Base-by-base conservation (phyloP, 2,329 filamentous ascomycete species). In the Daldinia sp. region DNA sequence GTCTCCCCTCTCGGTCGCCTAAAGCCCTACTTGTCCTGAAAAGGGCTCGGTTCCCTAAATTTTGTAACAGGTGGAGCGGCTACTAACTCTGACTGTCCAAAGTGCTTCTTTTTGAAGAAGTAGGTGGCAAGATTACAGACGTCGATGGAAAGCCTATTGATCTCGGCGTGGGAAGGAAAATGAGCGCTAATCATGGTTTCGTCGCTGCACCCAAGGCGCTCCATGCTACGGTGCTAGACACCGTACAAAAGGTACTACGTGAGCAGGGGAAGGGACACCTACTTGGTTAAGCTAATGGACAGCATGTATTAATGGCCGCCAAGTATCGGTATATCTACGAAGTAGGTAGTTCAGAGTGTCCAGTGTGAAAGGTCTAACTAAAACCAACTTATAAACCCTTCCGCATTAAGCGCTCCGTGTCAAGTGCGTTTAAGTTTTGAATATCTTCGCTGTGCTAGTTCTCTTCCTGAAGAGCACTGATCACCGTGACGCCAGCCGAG, bases 41-140 rank as follows among this genome's bases (percentile, higher is more conserved):
- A 1, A 20, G 28, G 26, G 6, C 20, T 2, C 20, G 26, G 20
- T 26, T 13, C 44, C 20, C 6, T 2, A 46, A 46, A 26, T 26
- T 15, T 15, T 9, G 2, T 6, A 26, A 26, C 12, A 23, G 6
- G 7, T 33, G 26, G 33, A 51, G 15, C 3, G 26, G 12, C 7
- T n/a, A 33, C 46, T 51, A 51, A 51, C 46, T 18, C 4, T n/a
- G 33, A 26, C 15, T 51, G 3, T 9, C 26, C 28, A 51, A 51
- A 51, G 46, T 88, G 85, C 73, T 89, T 35, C 74, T 89, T 6
- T 89, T 87, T 48, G 83, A 87, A 67, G 87, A 89, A 74, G 80
- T 84, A 1, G 87, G 87, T 0, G 87, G 87, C 1, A 81, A 79
- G 63, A 80, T 89, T 57, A 88, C 86, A 0, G 87, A 89, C 68